Percentiles rank a stretch among this genome's conserved stretches.
phyloP scores from a whole-genome alignment of 306 rosid genomes.

The Pterocarpus macrocarpus region DNA sequence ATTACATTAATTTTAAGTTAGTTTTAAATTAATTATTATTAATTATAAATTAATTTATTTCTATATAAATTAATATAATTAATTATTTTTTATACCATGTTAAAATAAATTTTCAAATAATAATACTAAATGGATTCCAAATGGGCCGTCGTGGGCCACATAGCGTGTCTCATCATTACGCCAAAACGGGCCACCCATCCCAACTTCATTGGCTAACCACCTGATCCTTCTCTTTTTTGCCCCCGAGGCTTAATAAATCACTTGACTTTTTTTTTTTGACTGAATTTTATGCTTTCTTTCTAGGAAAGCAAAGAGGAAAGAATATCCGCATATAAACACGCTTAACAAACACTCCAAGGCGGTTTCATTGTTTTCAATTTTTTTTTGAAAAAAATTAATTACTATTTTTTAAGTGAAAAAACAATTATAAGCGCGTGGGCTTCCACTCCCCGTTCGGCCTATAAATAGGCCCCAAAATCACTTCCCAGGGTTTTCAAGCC shows the following conservation, averaged over 20 bases:
- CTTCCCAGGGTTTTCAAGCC: constrained; percentile 62
- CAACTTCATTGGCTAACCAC: constrained; percentile 4
- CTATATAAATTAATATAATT: no score
- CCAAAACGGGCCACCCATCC: constrained; percentile 38
- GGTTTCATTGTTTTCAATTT: not conserved
- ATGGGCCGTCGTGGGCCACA: not conserved
- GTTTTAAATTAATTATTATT: no score
- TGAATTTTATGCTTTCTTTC: not conserved
- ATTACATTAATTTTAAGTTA: no score
- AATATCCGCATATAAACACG: constrained; percentile 44
- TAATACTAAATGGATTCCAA: no score
- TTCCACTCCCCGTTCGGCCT: not conserved
- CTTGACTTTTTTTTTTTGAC: not conserved
- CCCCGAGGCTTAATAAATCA: not conserved
- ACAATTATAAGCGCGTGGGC: not conserved
- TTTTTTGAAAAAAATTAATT: not conserved
- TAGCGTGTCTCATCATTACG: not conserved
- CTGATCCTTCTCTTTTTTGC: not conserved
- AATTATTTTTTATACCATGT: no score
- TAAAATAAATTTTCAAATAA: no score
- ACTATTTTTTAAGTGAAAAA: not conserved
- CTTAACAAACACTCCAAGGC: not conserved
- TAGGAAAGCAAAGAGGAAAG: constrained; percentile 36
- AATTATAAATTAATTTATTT: no score
- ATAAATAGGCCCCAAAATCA: constrained; percentile 52